A percentile compares a stretch with the other conserved stretches of the same genome.
These are phyloP conservation scores for Suillus placidus DNA, from an alignment of 768 basidiomycete genomes.

Conservation along the genomic window DNA sequence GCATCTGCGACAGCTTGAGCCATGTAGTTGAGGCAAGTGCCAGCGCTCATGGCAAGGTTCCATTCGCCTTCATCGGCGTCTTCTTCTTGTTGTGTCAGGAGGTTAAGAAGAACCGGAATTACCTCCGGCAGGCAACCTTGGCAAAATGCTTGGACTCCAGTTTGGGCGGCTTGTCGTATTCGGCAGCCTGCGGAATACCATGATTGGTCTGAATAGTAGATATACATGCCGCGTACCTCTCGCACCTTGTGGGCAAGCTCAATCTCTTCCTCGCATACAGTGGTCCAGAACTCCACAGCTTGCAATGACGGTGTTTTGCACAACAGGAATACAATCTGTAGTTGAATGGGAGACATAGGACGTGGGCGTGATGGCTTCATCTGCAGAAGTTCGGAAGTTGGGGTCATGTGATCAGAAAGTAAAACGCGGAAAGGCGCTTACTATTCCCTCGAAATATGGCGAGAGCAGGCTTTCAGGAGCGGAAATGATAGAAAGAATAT, in stretches of 20 bases:
- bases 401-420: not conserved
- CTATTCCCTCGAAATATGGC: constrained; percentile 86
- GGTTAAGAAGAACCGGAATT: constrained; percentile 84
- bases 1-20: constrained; percentile 89
- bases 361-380: too few relatives aligned
- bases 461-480: constrained; percentile 67
- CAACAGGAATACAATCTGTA: too few relatives aligned
- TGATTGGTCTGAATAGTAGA: constrained; percentile 13
- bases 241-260: constrained; percentile 90
- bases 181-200: constrained; percentile 62
- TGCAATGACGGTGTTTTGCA: constrained; percentile 98
- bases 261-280: constrained; percentile 96
- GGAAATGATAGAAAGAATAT: constrained; percentile 32
- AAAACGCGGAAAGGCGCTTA: constrained; percentile 72
- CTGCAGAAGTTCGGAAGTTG: constrained; percentile 64
- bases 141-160: constrained; percentile 90
- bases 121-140: constrained; percentile 95
- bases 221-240: constrained; percentile 56
- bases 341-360: too few relatives aligned
- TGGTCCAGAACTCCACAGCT: constrained; percentile 99
- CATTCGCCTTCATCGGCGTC: constrained; percentile 98
- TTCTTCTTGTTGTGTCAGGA: constrained; percentile 93
- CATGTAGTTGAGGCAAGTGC: constrained; percentile 85
- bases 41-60: constrained; percentile 99
- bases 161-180: constrained; percentile 86